Evolutionary conservation across 495 filamentous ascomycete species (phyloP).

Genomic region (Parathielavia appendiculata): DNA sequence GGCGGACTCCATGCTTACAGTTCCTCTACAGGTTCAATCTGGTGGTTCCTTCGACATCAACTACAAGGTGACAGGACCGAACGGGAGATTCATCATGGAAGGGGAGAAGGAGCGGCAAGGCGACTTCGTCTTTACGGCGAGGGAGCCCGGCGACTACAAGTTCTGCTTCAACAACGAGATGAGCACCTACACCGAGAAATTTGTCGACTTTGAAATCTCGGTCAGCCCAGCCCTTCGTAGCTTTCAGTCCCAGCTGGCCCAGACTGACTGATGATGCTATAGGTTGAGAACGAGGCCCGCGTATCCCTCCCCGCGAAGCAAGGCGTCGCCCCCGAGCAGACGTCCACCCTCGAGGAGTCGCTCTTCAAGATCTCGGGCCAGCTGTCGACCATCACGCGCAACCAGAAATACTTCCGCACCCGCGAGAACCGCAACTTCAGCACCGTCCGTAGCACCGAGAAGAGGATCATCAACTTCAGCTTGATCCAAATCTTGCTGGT

Average conservation of each 20-base stretch:
- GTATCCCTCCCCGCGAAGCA: slow-evolving; percentile 83
- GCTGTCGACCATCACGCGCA: slow-evolving; percentile 91
- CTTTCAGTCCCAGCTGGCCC: neutral
- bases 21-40: slow-evolving; percentile 71
- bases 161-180: slow-evolving; percentile 99
- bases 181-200: slow-evolving; percentile 96
- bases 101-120: slow-evolving; percentile 91
- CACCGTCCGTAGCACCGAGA: slow-evolving; percentile 93
- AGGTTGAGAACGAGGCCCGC: slow-evolving; percentile 93
- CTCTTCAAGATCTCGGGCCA: slow-evolving; percentile 92
- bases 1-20: neutral
- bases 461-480: slow-evolving; percentile 94
- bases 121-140: slow-evolving; percentile 96
- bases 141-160: slow-evolving; percentile 85
- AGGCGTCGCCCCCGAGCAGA: slow-evolving; percentile 87
- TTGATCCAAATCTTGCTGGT: slow-evolving; percentile 88
- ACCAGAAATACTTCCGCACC: slow-evolving; percentile 99
- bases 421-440: slow-evolving; percentile 98
- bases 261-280: slow-evolving; percentile 17
- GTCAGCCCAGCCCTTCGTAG: slow-evolving; percentile 47
- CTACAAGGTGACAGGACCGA: slow-evolving; percentile 80
- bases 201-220: slow-evolving; percentile 97
- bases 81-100: slow-evolving; percentile 75
- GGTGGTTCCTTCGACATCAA: slow-evolving; percentile 95
- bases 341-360: slow-evolving; percentile 84